Percentiles rank a stretch among this genome's conserved stretches.
Conservation (phyloP, 106 monocot species). For the Dendrobium officinale region DNA sequence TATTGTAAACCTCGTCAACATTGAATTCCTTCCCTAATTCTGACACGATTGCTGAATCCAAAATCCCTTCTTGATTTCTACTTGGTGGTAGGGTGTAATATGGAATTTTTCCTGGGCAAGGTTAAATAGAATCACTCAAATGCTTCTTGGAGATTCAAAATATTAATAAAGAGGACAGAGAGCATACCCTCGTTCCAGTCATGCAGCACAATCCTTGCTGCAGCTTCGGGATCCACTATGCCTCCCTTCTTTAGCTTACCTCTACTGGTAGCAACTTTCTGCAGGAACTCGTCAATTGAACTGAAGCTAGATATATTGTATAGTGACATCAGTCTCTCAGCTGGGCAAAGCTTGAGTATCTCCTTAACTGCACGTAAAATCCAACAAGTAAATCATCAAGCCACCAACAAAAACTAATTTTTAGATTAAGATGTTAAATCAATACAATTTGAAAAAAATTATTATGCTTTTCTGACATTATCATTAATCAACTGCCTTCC, state of each 20-base stretch:
- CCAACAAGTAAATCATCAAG: neutral
- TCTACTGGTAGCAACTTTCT: constrained; percentile 70
- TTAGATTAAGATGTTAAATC: neutral
- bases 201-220: constrained; percentile 94
- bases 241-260: constrained; percentile 96
- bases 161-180: neutral
- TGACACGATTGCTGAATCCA: constrained; percentile 44
- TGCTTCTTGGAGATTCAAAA: neutral
- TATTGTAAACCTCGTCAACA: constrained; percentile 79
- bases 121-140: neutral
- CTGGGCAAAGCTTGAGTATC: constrained; percentile 81
- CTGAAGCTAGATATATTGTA: constrained; percentile 78
- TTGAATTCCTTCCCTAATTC: constrained; percentile 87
- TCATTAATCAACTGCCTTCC: neutral
- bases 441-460: neutral
- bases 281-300: constrained; percentile 83
- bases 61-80: constrained; percentile 26
- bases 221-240: constrained; percentile 73
- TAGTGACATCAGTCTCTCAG: constrained; percentile 69
- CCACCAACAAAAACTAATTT: neutral
- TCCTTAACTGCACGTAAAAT: constrained; percentile 56
- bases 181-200: constrained; percentile 95
- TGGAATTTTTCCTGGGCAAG: constrained; percentile 74
- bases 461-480: neutral
- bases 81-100: constrained; percentile 83